Conservation (phyloP, 169 alveolate genomes). For the Toxoplasma gondii region DNA sequence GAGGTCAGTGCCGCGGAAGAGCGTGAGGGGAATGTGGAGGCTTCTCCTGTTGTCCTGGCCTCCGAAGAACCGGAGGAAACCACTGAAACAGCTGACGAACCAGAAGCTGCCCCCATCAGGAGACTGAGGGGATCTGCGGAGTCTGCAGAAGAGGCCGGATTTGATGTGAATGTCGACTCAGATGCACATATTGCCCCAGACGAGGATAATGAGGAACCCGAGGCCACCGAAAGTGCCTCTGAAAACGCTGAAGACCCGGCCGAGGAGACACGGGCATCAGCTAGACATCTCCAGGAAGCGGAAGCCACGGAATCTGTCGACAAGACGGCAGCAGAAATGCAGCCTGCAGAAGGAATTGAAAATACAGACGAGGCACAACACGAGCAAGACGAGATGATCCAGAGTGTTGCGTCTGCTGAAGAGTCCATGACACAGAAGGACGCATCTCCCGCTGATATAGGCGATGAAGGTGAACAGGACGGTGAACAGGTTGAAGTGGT, state of each 20-base stretch:
- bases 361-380: neutral
- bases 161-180: neutral
- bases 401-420: neutral
- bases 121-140: neutral
- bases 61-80: neutral
- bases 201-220: neutral
- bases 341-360: too few relatives aligned
- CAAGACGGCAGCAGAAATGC: too few relatives aligned
- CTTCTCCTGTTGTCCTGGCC: neutral
- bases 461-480: neutral
- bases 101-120: neutral
- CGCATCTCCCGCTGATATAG: neutral
- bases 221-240: neutral
- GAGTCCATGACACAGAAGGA: neutral
- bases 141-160: neutral
- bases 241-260: neutral
- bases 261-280: neutral
- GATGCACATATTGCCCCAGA: neutral
- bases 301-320: too few relatives aligned
- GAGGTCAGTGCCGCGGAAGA: neutral
- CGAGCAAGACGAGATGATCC: neutral
- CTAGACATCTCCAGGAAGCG: too few relatives aligned
- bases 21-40: too few relatives aligned
- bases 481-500: neutral
- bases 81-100: neutral